These are phyloP conservation scores for Hortaea sp. DNA, from an alignment of 2,329 filamentous ascomycete species.

Conservation along the genomic window DNA sequence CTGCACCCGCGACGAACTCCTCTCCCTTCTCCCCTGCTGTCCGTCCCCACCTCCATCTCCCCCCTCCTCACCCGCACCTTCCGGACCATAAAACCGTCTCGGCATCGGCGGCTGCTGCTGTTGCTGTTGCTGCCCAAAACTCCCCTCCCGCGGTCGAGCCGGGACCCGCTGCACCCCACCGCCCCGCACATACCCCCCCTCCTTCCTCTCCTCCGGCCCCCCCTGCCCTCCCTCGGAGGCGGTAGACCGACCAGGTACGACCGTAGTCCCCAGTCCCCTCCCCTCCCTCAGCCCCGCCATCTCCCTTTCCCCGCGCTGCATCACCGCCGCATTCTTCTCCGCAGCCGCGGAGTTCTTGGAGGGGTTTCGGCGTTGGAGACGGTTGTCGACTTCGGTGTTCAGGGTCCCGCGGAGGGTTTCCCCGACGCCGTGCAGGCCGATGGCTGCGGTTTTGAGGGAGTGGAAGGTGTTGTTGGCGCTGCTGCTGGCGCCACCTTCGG, in stretches of 20 bases:
- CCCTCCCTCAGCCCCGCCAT: conserved; percentile 9
- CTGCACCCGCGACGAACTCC: conserved; percentile 1
- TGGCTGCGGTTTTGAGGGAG: conserved; percentile 21
- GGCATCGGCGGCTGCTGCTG: neutral
- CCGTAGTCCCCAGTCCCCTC: neutral
- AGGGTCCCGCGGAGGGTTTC: conserved; percentile 24
- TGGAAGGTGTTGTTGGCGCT: conserved; percentile 1
- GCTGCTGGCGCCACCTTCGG: neutral
- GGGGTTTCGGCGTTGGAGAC: conserved; percentile 18
- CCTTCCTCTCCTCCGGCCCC: no score
- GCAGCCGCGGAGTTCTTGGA: conserved; percentile 17
- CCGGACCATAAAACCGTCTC: neutral
- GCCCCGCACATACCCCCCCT: no score
- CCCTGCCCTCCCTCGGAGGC: no score
- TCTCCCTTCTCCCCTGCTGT: neutral
- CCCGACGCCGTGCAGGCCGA: conserved; percentile 24
- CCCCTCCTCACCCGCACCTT: neutral
- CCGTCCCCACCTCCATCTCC: neutral
- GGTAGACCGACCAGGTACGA: neutral
- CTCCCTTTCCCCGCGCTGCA: conserved; percentile 18
- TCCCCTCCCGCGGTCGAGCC: neutral
- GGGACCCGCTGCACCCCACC: neutral
- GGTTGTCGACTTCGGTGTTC: conserved; percentile 22
- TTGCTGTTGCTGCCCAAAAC: neutral
- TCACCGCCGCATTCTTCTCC: conserved; percentile 18